Conservation (phyloP, 1,139 yeast genomes). For the Blastobotrys proliferans region DNA sequence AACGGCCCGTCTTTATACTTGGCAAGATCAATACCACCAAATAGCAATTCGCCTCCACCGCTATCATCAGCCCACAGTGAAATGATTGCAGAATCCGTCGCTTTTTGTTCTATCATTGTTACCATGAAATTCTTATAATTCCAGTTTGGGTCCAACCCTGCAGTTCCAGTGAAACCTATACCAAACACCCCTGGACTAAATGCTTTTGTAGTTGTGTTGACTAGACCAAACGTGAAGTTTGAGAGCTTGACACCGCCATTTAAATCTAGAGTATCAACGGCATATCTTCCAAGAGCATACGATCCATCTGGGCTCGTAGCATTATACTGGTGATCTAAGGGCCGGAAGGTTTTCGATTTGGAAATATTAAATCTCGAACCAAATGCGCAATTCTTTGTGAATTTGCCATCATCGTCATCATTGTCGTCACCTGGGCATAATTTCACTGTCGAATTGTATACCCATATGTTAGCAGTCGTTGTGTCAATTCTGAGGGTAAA, state of each 20-base stretch:
- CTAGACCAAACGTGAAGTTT: constrained; percentile 21
- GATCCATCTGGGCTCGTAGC: constrained; percentile 18
- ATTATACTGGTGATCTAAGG: constrained; percentile 8
- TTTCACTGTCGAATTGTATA: constrained; percentile 16
- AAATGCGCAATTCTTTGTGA: constrained; percentile 14
- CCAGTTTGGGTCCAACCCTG: constrained; percentile 10
- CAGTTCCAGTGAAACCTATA: constrained; percentile 19
- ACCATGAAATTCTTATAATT: constrained; percentile 21
- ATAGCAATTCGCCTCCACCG: constrained; percentile 10
- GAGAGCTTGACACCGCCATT: constrained; percentile 13
- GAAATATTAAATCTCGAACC: constrained; percentile 15
- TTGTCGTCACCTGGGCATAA: constrained; percentile 8
- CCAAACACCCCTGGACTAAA: constrained; percentile 9
- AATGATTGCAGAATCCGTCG: background rate
- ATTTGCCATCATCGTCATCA: background rate
- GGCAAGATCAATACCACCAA: constrained; percentile 13
- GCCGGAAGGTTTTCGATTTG: constrained; percentile 17
- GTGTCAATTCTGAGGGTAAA: constrained; percentile 21
- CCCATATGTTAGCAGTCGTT: constrained; percentile 18
- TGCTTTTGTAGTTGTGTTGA: constrained; percentile 15
- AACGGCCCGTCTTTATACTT: constrained; percentile 4
- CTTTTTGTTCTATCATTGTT: constrained; percentile 32
- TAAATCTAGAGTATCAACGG: constrained; percentile 17
- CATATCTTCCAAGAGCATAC: constrained; percentile 19
- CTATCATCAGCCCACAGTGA: constrained; percentile 4